Percentiles rank a stretch among this genome's conserved stretches.
Evolutionary conservation across 768 basidiomycete genomes (phyloP).

Genomic region (Lentinula guzmanii): DNA sequence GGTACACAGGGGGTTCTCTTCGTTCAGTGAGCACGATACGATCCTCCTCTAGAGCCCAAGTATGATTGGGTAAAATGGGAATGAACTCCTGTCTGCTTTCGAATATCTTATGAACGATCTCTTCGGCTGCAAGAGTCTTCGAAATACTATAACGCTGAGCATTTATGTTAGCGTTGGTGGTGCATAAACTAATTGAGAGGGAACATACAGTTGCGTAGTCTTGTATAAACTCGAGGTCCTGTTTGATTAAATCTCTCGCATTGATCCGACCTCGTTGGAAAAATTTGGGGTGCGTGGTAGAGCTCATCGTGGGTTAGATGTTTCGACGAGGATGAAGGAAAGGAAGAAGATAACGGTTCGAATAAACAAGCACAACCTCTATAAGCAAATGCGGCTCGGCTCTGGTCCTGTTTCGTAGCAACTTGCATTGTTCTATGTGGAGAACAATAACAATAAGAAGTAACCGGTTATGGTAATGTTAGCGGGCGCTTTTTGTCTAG

Average conservation of each 20-base stretch:
- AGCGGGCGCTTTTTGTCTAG: not conserved
- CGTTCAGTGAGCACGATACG: not conserved
- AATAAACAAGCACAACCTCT: not conserved
- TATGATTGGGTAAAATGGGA: constrained; percentile 3
- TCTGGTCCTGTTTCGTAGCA: not conserved
- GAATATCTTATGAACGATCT: constrained; percentile 1
- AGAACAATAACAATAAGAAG: not conserved
- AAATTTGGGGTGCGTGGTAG: not conserved
- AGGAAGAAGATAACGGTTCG: not conserved
- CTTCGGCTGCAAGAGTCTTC: not conserved
- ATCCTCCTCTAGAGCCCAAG: not conserved
- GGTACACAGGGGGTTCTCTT: not conserved
- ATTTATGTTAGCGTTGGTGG: not conserved
- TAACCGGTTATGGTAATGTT: not conserved
- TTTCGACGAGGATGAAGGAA: not conserved
- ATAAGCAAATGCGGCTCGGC: not conserved
- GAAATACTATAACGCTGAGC: constrained; percentile 1
- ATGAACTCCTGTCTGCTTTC: not conserved
- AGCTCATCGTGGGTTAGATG: not conserved
- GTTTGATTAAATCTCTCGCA: constrained; percentile 16
- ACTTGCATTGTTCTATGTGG: not conserved
- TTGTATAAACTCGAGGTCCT: not conserved
- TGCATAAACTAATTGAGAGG: not conserved
- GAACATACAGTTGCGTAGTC: constrained; percentile 2
- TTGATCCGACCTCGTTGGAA: constrained; percentile 16